phyloP scores from a whole-genome alignment of 1,284 basidiomycete species.

The Veloporphyrellus conicus region DNA sequence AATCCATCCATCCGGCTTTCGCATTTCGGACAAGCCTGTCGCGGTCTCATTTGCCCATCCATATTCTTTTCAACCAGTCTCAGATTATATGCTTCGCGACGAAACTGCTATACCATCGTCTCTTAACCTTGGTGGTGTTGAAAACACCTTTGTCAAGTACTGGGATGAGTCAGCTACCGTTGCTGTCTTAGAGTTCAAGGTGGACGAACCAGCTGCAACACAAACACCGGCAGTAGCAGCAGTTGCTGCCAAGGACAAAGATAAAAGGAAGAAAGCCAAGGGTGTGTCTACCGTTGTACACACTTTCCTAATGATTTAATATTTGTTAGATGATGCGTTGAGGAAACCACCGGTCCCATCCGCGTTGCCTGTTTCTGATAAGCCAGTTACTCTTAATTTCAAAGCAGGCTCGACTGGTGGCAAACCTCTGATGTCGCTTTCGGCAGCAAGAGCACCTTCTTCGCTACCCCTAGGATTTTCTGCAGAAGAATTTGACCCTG shows the following conservation, averaged over 20 bases:
- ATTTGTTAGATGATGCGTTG: conserved; percentile 23
- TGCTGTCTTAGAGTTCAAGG: conserved; percentile 73
- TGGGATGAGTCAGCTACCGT: conserved; percentile 77
- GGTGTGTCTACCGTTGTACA: conserved; percentile 32
- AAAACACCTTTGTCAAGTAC: conserved; percentile 71
- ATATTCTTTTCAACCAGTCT: conserved; percentile 76
- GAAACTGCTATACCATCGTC: conserved; percentile 69
- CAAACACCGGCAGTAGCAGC: conserved; percentile 27
- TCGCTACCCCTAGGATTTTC: conserved; percentile 56
- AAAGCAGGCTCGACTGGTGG: conserved; percentile 45
- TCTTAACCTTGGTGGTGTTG: conserved; percentile 59
- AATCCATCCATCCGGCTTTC: conserved; percentile 82
- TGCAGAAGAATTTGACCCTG: conserved; percentile 38
- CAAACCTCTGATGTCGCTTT: conserved; percentile 33
- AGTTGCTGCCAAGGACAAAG: conserved; percentile 48
- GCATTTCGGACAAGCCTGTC: conserved; percentile 79
- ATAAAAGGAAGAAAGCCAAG: conserved; percentile 60
- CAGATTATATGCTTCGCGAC: conserved; percentile 67
- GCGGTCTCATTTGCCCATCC: conserved; percentile 86
- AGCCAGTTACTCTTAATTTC: conserved; percentile 73
- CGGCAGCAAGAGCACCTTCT: conserved; percentile 33
- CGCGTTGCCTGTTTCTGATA: conserved; percentile 64
- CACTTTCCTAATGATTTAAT: conserved; percentile 7
- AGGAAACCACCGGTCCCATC: conserved; percentile 39
- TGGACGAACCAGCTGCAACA: conserved; percentile 55